A percentile compares a stretch with the other conserved stretches of the same genome.
Evolutionary conservation across 768 basidiomycete species (phyloP).

Genomic region (Hygrophoropsis aurantiaca): DNA sequence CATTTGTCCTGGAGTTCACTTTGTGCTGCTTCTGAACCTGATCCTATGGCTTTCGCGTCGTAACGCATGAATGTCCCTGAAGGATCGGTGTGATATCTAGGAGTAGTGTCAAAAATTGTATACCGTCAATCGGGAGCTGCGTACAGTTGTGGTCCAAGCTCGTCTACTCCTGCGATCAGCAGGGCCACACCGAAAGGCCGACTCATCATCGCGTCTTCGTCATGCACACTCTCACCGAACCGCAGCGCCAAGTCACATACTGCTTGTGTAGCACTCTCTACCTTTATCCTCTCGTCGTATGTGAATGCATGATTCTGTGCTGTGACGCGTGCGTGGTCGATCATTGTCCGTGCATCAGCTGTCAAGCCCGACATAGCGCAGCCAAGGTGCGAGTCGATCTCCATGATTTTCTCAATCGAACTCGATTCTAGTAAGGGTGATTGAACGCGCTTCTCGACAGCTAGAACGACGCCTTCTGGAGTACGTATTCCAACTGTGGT

Average conservation of each 20-base stretch:
- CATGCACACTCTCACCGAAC: slow-evolving; percentile 98
- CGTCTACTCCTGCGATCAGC: slow-evolving; percentile 96
- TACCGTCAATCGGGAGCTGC: slow-evolving; percentile 28
- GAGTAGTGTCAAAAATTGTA: neutral
- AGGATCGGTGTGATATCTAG: slow-evolving; percentile 95
- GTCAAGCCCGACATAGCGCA: slow-evolving; percentile 98
- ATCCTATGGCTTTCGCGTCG: slow-evolving; percentile 98
- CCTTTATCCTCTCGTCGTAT: slow-evolving; percentile 95
- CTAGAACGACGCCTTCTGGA: slow-evolving; percentile 86
- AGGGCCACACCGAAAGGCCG: slow-evolving; percentile 98
- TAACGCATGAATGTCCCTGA: slow-evolving; percentile 97
- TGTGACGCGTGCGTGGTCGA: slow-evolving; percentile 98
- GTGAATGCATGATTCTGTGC: slow-evolving; percentile 95
- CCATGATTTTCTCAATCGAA: slow-evolving; percentile 99
- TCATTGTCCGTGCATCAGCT: slow-evolving; percentile 98
- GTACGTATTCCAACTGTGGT: slow-evolving; percentile 97
- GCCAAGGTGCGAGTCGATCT: slow-evolving; percentile 94
- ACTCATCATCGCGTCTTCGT: slow-evolving; percentile 99
- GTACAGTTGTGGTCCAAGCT: slow-evolving; percentile 93
- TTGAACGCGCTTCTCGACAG: slow-evolving; percentile 97
- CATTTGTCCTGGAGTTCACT: slow-evolving; percentile 96
- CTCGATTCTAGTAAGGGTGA: slow-evolving; percentile 92
- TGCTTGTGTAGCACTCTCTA: slow-evolving; percentile 97
- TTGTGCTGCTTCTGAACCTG: slow-evolving; percentile 96
- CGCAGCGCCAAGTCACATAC: slow-evolving; percentile 96